Evolutionary conservation across 768 basidiomycete species (phyloP).

Genomic region (Suillus hirtellus): DNA sequence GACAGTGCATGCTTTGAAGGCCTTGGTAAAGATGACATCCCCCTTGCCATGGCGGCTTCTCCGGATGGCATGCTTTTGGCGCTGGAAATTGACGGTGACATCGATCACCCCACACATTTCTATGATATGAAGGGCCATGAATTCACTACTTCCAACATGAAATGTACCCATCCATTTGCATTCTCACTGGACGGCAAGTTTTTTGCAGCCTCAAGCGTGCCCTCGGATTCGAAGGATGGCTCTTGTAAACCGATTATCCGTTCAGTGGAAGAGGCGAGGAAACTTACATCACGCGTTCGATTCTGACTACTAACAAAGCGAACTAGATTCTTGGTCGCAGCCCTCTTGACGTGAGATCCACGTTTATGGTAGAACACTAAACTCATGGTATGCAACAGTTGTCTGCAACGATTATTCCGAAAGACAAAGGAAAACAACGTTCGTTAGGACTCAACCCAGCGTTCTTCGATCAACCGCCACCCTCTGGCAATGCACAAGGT

Average conservation of each 20-base stretch:
- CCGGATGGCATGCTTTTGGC: background rate
- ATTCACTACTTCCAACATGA: background rate
- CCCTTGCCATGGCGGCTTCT: background rate
- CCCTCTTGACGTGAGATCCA: background rate
- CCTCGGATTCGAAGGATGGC: background rate
- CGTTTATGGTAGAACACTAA: background rate
- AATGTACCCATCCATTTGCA: background rate
- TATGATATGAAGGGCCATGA: background rate
- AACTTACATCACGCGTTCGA: background rate
- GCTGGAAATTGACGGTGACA: background rate
- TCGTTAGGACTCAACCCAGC: background rate
- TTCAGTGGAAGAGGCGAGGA: slow-evolving; percentile 4
- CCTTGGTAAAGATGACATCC: background rate
- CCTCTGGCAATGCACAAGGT: background rate
- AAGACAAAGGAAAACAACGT: background rate
- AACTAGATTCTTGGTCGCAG: background rate
- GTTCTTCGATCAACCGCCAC: background rate
- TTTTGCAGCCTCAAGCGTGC: background rate
- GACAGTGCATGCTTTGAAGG: background rate
- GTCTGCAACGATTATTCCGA: background rate
- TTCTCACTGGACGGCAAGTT: background rate
- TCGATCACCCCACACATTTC: background rate
- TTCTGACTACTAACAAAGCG: background rate
- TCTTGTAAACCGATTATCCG: background rate
- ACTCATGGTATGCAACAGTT: background rate